These are phyloP conservation scores for Nitzschia inconspicua DNA, from an alignment of 108 stramenopile species.

Conservation along the genomic window DNA sequence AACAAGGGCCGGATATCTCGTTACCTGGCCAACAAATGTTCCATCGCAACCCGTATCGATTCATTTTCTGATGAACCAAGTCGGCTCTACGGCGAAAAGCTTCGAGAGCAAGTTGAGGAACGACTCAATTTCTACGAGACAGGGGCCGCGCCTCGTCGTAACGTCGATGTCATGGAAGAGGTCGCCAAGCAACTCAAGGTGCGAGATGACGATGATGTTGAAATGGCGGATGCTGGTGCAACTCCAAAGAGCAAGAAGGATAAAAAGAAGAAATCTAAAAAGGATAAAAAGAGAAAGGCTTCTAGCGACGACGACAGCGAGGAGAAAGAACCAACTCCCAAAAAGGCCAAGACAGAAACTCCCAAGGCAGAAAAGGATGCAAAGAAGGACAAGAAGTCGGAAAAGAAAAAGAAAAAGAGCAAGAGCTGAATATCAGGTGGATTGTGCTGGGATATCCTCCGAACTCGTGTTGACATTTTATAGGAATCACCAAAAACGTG, in stretches of 20 bases:
- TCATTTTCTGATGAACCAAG: slow-evolving; percentile 94
- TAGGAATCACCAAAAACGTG: no score
- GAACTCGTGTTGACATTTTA: no score
- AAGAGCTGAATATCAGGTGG: slow-evolving; percentile 7
- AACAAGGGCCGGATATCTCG: slow-evolving; percentile 99
- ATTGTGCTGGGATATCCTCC: no score
- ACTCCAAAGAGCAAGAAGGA: slow-evolving; percentile 41
- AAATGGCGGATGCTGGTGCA: slow-evolving; percentile 23
- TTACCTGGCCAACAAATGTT: slow-evolving; percentile 99
- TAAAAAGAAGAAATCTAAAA: slow-evolving; percentile 29
- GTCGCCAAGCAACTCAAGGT: slow-evolving; percentile 81
- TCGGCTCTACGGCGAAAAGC: slow-evolving; percentile 92
- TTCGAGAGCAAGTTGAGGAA: slow-evolving; percentile 98
- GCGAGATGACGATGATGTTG: slow-evolving; percentile 24
- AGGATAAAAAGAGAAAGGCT: slow-evolving; percentile 38
- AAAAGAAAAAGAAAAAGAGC: slow-evolving; percentile 47
- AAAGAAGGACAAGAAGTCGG: slow-evolving; percentile 50
- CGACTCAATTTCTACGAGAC: slow-evolving; percentile 98
- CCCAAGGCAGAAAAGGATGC: slow-evolving; percentile 50
- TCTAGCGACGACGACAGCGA: slow-evolving; percentile 35
- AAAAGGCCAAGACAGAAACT: slow-evolving; percentile 36
- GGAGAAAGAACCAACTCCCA: slow-evolving; percentile 30
- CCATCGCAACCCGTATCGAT: slow-evolving; percentile 98
- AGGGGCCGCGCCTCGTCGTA: slow-evolving; percentile 96
- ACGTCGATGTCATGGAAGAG: slow-evolving; percentile 97